Base-by-base conservation (phyloP, 345 rosid species). In the Pistacia atlantica region DNA sequence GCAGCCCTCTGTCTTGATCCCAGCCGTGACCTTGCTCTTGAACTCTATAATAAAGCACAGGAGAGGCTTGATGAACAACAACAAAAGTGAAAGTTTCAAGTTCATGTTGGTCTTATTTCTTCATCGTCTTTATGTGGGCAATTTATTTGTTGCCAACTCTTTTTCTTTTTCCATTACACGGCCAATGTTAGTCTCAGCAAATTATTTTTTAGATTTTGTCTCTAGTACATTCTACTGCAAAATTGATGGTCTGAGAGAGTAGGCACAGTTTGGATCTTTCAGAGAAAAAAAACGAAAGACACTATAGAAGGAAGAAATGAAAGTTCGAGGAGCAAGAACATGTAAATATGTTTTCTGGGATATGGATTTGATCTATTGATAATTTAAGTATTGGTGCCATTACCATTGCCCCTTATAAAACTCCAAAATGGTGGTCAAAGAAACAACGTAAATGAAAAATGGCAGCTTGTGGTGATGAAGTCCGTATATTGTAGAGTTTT, bases 1-100 rank as follows among this genome's bases (percentile, higher is more conserved):
- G 99, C 99, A 72, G 99, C 98, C 28, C 90, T 97, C 22, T 90
- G 98, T 76, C 90, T 94, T 66, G 98, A 97, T 67, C 92, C 94
- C 20, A 65, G 63, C 72, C 94, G 90, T 45, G 11, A 74, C 2
- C 97, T 91, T 65, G 83, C 96, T n/a, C 79, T 88, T 8, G 93
- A 91, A 18, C 90, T 97, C 48, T 90, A 87, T 72, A 80, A 79
- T 13, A 91, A 77, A 83, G 88, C 91, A 48, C 79, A 74, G 75
- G 90, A 90, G 33, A 75, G 54, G 56, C 69, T 79, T 52, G 78
- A 82, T 71, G 85, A 86, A 74, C 79, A 79, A 74, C 79, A 79
- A 42, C 75, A 81, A 71, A 81, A 75, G 52, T 85, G 79, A 84
- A 45, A 75, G 67, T 65, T 72, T 17, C 63, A 75, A 77, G 82